These are phyloP conservation scores for Sclerotinia minor DNA, from an alignment of 2,329 filamentous ascomycete genomes.

Conservation along the genomic window DNA sequence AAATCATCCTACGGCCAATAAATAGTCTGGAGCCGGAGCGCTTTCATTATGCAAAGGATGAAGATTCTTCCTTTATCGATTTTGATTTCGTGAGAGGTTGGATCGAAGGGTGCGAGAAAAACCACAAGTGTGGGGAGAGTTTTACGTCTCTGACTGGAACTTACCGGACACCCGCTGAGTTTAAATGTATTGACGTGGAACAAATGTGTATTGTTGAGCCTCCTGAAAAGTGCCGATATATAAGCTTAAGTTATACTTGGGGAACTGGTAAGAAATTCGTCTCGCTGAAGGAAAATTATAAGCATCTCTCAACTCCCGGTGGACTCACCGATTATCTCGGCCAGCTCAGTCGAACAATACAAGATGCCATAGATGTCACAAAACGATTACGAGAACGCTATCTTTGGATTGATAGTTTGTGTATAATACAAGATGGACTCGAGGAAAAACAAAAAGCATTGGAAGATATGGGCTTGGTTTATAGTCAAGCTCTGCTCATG, in stretches of 20 bases:
- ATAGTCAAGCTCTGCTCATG: slow-evolving; percentile 18
- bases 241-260: slow-evolving; percentile 14
- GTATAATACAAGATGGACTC: slow-evolving; percentile 22
- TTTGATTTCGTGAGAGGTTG: neutral
- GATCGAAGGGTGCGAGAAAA: neutral
- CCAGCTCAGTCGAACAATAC: slow-evolving; percentile 3
- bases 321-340: neutral
- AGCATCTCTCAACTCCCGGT: neutral
- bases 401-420: slow-evolving; percentile 23
- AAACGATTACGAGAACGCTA: slow-evolving; percentile 4
- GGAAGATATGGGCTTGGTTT: slow-evolving; percentile 19
- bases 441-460: slow-evolving; percentile 13
- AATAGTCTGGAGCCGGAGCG: neutral
- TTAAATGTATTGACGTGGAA: slow-evolving; percentile 7
- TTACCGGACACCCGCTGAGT: slow-evolving; percentile 5
- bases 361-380: slow-evolving; percentile 16
- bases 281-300: neutral
- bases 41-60: neutral
- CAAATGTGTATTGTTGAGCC: slow-evolving; percentile 15
- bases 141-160: slow-evolving; percentile 4
- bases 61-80: neutral
- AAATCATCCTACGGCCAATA: neutral
- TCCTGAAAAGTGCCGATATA: slow-evolving; percentile 5
- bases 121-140: slow-evolving; percentile 1
- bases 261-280: slow-evolving; percentile 5